Evolutionary conservation across 164 flowering plant species (phyloP), one percentile per base, ranked within the genome.

Genomic region (Euptelea pleiosperma): DNA sequence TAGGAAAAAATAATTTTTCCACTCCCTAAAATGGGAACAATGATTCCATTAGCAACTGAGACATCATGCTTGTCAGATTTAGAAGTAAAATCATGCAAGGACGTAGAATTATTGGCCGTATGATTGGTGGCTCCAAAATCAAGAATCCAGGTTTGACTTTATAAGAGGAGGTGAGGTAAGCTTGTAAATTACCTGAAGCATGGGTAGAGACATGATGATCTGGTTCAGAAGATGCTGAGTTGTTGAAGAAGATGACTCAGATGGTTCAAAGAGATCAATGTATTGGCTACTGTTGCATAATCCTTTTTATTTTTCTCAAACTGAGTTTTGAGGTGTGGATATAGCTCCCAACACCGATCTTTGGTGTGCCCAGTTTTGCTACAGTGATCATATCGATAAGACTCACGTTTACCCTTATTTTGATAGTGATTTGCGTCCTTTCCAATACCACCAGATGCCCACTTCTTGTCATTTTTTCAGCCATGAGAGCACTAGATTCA

Each of bases 291-390:
- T 6, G 49, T 26, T 2, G 1, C 49, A 55, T 40, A 35, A 4
- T 41, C 25, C 4, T 26, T 25, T 26, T 28, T 7, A 8, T 40
- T 19, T 43, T 57, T 57, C 2, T 42, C 60, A 28, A 14, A 29
- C 19, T 21, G 28, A 15, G 36, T 36, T 21, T 43, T 42, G 39
- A 57, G 50, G 21, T 57, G 60, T 42, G 60, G 60, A 57, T 42
- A 12, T 1, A 42, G 35, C 3, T 42, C 37, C 60, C 50, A 29
- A 24, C 49, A 43, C 14, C 40, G 15, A 9, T 57, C 49, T 8
- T 29, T 57, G 30, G 50, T 43, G 37, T 57, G 37, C 6, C 39
- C 36, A 25, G n/a, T n/a, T 18, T 29, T n/a, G 3, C 18, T 16
- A 42, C 25, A 41, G 12, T 41, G 19, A 29, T 41, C 39, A n/a